phyloP scores from a whole-genome alignment of 73 alveolate genomes.

The Uronychia binucleata region DNA sequence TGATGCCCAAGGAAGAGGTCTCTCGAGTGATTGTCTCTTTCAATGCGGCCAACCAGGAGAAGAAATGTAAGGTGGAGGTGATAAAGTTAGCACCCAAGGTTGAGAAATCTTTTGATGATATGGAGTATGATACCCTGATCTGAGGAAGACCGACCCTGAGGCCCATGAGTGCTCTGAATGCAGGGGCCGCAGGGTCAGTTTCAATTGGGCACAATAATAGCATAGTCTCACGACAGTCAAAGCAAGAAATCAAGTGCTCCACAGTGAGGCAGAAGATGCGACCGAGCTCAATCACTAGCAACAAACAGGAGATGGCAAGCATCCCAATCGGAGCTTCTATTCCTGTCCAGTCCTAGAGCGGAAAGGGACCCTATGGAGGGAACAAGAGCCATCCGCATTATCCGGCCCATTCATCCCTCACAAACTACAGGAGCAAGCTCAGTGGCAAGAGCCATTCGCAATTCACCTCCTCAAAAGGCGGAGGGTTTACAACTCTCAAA shows the following conservation, averaged over 20 bases:
- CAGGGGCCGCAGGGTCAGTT: background rate
- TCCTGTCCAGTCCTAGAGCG: too few relatives aligned
- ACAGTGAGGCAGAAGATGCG: background rate
- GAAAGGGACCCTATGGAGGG: too few relatives aligned
- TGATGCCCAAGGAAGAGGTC: background rate
- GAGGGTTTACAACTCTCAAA: background rate
- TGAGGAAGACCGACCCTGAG: background rate
- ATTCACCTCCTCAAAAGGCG: background rate
- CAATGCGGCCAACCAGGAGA: background rate
- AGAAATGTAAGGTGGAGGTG: background rate
- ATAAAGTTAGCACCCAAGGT: background rate
- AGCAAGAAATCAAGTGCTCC: background rate
- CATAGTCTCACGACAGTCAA: background rate
- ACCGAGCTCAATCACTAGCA: background rate
- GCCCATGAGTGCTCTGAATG: background rate
- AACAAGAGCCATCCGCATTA: background rate
- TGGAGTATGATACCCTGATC: background rate
- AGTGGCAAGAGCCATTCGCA: background rate
- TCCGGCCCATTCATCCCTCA: background rate
- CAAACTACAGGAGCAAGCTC: background rate
- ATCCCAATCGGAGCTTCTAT: too few relatives aligned
- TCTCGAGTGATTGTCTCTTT: background rate
- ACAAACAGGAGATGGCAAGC: too few relatives aligned
- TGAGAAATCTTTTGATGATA: background rate
- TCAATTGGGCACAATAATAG: background rate